Evolutionary conservation across 345 rosid genomes (phyloP), one percentile per base, ranked within the genome.

Genomic region (Eucalyptus cloeziana): DNA sequence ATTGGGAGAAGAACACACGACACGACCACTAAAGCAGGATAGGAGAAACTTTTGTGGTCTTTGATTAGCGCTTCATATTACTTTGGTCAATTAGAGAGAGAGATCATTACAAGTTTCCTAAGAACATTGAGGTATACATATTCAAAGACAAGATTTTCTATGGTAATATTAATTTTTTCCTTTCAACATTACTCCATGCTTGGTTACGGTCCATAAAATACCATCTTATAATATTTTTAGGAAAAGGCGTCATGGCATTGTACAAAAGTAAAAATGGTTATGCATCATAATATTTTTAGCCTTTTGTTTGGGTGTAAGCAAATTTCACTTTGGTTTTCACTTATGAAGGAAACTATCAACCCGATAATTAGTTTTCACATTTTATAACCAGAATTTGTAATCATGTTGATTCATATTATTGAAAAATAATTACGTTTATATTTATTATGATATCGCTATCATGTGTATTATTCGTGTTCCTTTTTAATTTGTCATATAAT

Each of bases 171-270:
- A 64, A 24, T 25, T 25, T 60, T 60, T 27, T 60, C n/a, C n/a
- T 60, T 60, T 27, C 27, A 60, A 60, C 31, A 6, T 60, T 27
- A 27, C 31, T 60, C 5, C 31, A 27, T 60, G 69, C 31, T 27
- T 25, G 58, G 24, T 52, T 52, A 19, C 19, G 24, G 58, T 52
- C 24, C 58, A 19, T 7, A 7, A 52, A 52, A 52, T 19, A 52
- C 10, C 58, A 52, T 12, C 7, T 27, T 27, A 5, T 11, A 4
- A 25, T 60, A 25, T 27, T 27, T 60, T 25, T 60, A 13, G 6
- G 31, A 27, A 27, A 60, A 5, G 4, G 15, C 0, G 1, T 5
- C 4, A 0, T 3, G n/a, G 67, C 7, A 0, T 60, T 27, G 67
- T 31, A 60, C 4, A 1, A 60, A 25, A 25, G 7, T 60, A 60